Conservation (phyloP, 2,329 filamentous ascomycete genomes). For the Curvularia verruculosa region DNA sequence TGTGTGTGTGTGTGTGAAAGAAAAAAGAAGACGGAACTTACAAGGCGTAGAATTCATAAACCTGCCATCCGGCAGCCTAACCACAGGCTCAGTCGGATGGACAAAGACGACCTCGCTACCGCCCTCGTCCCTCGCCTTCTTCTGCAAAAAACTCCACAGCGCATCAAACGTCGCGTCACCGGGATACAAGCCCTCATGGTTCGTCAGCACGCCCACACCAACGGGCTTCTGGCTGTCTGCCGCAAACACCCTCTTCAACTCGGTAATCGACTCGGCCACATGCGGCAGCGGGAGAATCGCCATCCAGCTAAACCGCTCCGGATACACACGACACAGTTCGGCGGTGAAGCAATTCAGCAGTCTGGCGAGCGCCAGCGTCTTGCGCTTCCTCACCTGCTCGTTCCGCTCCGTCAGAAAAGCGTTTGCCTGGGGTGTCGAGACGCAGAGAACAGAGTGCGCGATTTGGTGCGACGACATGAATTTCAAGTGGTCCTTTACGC, state of each 20-base stretch:
- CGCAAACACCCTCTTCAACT: slow-evolving; percentile 35
- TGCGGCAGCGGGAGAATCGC: slow-evolving; percentile 40
- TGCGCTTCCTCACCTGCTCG: slow-evolving; percentile 15
- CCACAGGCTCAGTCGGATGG: slow-evolving; percentile 45
- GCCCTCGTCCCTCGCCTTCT: slow-evolving; percentile 16
- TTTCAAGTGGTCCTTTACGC: slow-evolving; percentile 31
- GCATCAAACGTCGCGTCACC: slow-evolving; percentile 35
- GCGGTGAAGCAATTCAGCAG: slow-evolving; percentile 45
- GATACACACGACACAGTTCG: slow-evolving; percentile 32
- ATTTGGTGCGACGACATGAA: slow-evolving; percentile 44
- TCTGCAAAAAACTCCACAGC: slow-evolving; percentile 39
- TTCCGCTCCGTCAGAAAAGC: slow-evolving; percentile 34
- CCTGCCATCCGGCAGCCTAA: slow-evolving; percentile 34
- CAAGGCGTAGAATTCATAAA: slow-evolving; percentile 40
- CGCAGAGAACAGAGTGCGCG: slow-evolving; percentile 37
- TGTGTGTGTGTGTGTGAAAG: no score
- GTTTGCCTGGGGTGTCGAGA: slow-evolving; percentile 46
- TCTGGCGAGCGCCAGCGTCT: slow-evolving; percentile 42
- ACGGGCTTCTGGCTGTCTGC: slow-evolving; percentile 38
- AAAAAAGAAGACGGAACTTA: slow-evolving; percentile 21
- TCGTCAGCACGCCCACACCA: slow-evolving; percentile 44
- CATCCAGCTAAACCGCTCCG: slow-evolving; percentile 38
- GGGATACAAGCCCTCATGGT: slow-evolving; percentile 44
- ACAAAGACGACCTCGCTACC: slow-evolving; percentile 43
- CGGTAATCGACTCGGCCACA: slow-evolving; percentile 35